Evolutionary conservation across 768 basidiomycete species (phyloP).

Genomic region (Gloeopeniophorella convolvens): DNA sequence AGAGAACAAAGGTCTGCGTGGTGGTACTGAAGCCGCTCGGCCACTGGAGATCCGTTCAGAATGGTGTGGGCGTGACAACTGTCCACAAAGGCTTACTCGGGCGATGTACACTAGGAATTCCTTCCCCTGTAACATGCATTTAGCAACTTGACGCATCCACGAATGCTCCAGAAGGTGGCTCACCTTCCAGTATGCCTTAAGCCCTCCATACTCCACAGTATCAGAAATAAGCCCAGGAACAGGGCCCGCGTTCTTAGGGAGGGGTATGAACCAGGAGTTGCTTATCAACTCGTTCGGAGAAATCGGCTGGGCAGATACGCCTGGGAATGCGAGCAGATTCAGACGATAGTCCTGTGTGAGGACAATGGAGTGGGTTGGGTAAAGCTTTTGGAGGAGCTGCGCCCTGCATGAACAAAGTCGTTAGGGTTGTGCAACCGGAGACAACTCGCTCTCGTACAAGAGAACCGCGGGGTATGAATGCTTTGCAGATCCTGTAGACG

Average conservation of each 20-base stretch:
- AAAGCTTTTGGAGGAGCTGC: constrained; percentile 42
- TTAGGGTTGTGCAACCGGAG: background rate
- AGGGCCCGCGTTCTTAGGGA: constrained; percentile 34
- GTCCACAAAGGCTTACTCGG: constrained; percentile 27
- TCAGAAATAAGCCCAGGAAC: constrained; percentile 51
- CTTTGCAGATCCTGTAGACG: constrained; percentile 43
- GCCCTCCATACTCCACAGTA: constrained; percentile 45
- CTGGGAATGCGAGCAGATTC: constrained; percentile 47
- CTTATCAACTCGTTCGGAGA: constrained; percentile 45
- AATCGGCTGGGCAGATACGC: constrained; percentile 37
- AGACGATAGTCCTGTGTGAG: constrained; percentile 42
- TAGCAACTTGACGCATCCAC: background rate
- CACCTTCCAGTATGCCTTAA: constrained; percentile 55
- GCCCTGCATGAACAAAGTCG: constrained; percentile 30
- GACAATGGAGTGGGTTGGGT: constrained; percentile 58
- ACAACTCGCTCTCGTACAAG: constrained; percentile 2
- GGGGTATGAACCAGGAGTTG: constrained; percentile 41
- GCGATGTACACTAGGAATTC: constrained; percentile 7
- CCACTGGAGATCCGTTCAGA: constrained; percentile 24
- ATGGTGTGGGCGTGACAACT: background rate
- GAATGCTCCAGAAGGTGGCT: constrained; percentile 19
- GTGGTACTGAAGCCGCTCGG: constrained; percentile 20
- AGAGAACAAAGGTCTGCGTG: constrained; percentile 45
- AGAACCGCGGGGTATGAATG: constrained; percentile 38
- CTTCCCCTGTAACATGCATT: constrained; percentile 1